phyloP scores from a whole-genome alignment of 2,329 filamentous ascomycete species.

The Colletotrichum sp. region DNA sequence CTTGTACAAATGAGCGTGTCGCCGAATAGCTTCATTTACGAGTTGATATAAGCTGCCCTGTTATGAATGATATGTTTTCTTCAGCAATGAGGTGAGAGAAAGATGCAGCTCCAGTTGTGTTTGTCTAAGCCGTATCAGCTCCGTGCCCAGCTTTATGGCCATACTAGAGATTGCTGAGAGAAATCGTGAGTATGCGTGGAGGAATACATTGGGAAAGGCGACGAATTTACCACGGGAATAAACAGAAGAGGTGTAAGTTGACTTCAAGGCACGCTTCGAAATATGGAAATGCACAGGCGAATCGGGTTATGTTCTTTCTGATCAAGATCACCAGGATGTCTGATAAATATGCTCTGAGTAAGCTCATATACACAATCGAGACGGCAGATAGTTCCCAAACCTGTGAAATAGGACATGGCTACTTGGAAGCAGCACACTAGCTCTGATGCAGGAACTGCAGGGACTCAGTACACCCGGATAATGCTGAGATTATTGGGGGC shows the following conservation, averaged over 20 bases:
- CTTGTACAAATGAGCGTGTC: not conserved
- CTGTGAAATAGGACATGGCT: not conserved
- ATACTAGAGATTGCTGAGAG: fast-evolving
- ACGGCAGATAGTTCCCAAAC: fast-evolving
- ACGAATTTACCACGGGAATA: fast-evolving
- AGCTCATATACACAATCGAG: not conserved
- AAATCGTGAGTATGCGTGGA: not conserved
- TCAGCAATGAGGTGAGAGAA: not conserved
- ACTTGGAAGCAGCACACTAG: not conserved
- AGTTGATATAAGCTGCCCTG: not conserved
- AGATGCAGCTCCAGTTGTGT: no score
- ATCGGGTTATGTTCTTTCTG: not conserved
- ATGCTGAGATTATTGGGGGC: not conserved
- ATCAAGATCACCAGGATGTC: not conserved
- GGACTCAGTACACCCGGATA: not conserved
- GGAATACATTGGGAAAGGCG: not conserved
- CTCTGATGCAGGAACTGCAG: not conserved
- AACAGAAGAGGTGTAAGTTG: not conserved
- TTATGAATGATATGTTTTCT: not conserved
- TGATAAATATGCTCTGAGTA: fast-evolving
- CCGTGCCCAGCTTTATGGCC: not conserved
- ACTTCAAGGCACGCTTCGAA: no score
- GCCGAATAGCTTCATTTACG: fast-evolving
- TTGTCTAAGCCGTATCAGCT: fast-evolving
- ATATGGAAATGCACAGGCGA: no score